Evolutionary conservation across 139 green algal species (phyloP).

Genomic region (Ulvella scutata): DNA sequence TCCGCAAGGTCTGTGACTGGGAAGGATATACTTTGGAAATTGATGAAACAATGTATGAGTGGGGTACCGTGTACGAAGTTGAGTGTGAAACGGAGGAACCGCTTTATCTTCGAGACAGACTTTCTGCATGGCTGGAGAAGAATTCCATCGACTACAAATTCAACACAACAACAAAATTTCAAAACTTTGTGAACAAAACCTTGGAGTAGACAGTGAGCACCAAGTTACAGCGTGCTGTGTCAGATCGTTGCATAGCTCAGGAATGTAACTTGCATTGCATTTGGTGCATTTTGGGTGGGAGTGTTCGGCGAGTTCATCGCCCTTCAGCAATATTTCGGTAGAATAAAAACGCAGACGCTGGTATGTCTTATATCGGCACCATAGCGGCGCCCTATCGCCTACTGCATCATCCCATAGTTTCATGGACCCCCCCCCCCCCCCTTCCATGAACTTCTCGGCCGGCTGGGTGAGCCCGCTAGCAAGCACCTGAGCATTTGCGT

Average conservation of each 20-base stretch:
- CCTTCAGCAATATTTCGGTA: too few species aligned
- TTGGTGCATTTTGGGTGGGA: not conserved
- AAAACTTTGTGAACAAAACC: constrained; percentile 44
- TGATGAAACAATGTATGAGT: constrained; percentile 73
- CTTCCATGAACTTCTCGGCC: too few species aligned
- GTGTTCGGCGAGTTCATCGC: too few species aligned
- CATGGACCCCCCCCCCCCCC: too few species aligned
- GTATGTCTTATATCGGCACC: too few species aligned
- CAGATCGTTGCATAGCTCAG: not conserved
- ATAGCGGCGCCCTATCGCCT: too few species aligned
- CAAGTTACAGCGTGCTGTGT: not conserved
- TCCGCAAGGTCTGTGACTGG: constrained; percentile 59
- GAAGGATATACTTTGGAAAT: constrained; percentile 69
- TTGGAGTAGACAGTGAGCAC: constrained; percentile 11
- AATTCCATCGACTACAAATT: constrained; percentile 48
- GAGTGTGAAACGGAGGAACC: constrained; percentile 75
- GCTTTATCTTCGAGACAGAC: constrained; percentile 39
- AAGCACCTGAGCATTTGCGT: too few species aligned
- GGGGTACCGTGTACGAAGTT: constrained; percentile 77
- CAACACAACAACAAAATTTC: constrained; percentile 68
- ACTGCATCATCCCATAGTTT: too few species aligned
- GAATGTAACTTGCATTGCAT: not conserved
- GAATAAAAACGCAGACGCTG: too few species aligned
- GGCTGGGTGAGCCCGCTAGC: too few species aligned
- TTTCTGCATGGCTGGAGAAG: constrained; percentile 45